Base-by-base conservation (phyloP, 2,329 filamentous ascomycete species). In the Monilinia aucupariae region DNA sequence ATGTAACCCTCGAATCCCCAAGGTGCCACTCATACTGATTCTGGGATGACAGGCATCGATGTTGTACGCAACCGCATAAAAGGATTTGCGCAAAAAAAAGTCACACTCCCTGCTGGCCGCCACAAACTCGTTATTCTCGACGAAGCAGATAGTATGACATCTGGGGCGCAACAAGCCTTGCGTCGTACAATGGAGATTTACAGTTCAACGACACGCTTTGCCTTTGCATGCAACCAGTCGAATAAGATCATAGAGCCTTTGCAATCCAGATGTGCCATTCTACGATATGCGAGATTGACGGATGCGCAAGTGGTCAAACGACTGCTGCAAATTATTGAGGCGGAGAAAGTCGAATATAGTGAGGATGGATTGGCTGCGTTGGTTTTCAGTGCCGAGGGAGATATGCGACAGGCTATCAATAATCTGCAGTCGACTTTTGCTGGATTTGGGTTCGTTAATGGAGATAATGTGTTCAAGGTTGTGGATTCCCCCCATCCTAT, bases 241-340 rank as follows among this genome's bases (percentile, higher is more conserved):
- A 99, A 97, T 80, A 99, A 97, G 78, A 97, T 99, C 74, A 99
- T 99, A 76, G 94, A 99, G 76, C 94, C 94, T n/a, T 81, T 99
- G 59, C 94, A 99, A 76, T 97, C 92, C 22, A 86, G 94, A 71
- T 99, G 94, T 75, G 94, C 94, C 25, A 97, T 99, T 74, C 83
- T 99, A 62, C 88, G 94, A 64, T 99, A 97, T 76, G 88, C 92
- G 39, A 88, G 93, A 63, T 82, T 99, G 68, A 97, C 93, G 2
- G 94, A 99, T 74, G 88, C 85, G 15, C 93, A 99, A 75, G 86
- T 99, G 32, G 91, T 97, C 59, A 92, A 93, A 79, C 85, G 94
- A 48, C 77, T 99, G 66, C 80, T 94, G 76, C 92, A 97, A 74
- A 94, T 99, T 70, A 94, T 92, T 74, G 89, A 94, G 74, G 92